Evolutionary conservation across 2,329 filamentous ascomycete genomes (phyloP).

Genomic region (Penicillium olsonii): DNA sequence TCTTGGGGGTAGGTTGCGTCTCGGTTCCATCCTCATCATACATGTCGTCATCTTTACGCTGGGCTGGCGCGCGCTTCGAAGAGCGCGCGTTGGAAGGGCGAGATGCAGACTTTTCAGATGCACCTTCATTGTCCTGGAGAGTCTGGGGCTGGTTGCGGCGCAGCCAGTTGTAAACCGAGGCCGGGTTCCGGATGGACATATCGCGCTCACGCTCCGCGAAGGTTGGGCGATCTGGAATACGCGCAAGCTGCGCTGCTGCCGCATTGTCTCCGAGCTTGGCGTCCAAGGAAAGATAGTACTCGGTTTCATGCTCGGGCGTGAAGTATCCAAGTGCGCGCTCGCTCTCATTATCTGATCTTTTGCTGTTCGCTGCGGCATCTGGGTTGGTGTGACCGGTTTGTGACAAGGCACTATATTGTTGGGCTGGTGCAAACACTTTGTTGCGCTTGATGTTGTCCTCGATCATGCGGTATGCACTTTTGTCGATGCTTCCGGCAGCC

Average conservation of each 20-base stretch:
- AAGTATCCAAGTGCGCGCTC: conserved; percentile 46
- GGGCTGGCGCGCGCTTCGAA: conserved; percentile 43
- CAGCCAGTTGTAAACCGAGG: conserved; percentile 95
- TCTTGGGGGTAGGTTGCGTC: conserved; percentile 38
- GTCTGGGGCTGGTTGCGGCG: conserved; percentile 80
- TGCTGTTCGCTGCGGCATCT: conserved; percentile 14
- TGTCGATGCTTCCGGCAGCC: conserved; percentile 37
- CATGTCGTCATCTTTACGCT: conserved; percentile 44
- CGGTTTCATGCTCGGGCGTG: conserved; percentile 45
- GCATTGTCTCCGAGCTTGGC: conserved; percentile 42
- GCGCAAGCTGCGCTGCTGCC: conserved; percentile 56
- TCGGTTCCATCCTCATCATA: conserved; percentile 49
- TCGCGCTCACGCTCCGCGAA: conserved; percentile 58
- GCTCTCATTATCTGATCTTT: conserved; percentile 22
- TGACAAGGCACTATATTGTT: conserved; percentile 35
- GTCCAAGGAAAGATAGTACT: conserved; percentile 45
- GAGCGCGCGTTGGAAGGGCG: conserved; percentile 43
- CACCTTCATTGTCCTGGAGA: conserved; percentile 68
- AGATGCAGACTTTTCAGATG: conserved; percentile 44
- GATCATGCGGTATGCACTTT: conserved; percentile 39
- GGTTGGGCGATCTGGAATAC: conserved; percentile 36
- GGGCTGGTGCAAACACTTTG: conserved; percentile 40
- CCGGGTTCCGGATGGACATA: conserved; percentile 71
- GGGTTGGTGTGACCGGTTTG: conserved; percentile 33
- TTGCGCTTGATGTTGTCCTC: conserved; percentile 42